Evolutionary conservation across 805 yeast species (phyloP).

Genomic region (Yamadazyma phyllophila): DNA sequence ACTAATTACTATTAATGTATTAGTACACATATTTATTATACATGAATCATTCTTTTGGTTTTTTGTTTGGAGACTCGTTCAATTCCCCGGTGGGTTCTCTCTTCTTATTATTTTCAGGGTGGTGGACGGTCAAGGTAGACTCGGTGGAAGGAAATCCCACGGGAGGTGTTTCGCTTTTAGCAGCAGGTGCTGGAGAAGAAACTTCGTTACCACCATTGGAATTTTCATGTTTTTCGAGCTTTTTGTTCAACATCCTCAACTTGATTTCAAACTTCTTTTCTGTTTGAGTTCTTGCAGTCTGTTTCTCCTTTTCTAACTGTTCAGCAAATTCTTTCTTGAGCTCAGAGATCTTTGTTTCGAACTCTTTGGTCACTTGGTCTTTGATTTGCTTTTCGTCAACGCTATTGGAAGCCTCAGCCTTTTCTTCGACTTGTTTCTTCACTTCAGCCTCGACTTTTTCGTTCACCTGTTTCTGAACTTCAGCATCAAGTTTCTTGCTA

Average conservation of each 20-base stretch:
- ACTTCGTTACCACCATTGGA: not conserved
- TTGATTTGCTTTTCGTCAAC: slow-evolving; percentile 7
- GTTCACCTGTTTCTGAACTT: slow-evolving; percentile 25
- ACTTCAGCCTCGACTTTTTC: slow-evolving; percentile 24
- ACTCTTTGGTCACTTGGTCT: slow-evolving; percentile 1
- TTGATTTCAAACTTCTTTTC: slow-evolving; percentile 60
- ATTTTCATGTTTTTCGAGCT: slow-evolving; percentile 50
- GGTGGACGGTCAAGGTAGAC: slow-evolving; percentile 30
- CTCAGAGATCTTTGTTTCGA: slow-evolving; percentile 16
- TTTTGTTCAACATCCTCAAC: slow-evolving; percentile 52
- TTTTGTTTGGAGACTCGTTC: slow-evolving; percentile 13
- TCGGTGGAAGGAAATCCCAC: slow-evolving; percentile 15
- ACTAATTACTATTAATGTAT: not conserved
- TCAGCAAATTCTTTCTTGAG: slow-evolving; percentile 21
- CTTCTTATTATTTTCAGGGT: slow-evolving; percentile 21
- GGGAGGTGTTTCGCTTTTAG: not conserved
- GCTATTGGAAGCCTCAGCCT: slow-evolving; percentile 17
- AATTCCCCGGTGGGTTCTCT: slow-evolving; percentile 14
- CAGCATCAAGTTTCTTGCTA: slow-evolving; percentile 21
- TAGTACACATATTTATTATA: not conserved
- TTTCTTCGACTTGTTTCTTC: slow-evolving; percentile 15
- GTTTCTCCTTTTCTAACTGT: slow-evolving; percentile 24
- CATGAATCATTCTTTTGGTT: slow-evolving; percentile 16
- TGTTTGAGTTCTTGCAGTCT: slow-evolving; percentile 47
- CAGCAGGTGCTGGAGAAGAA: not conserved